Conservation (phyloP, 2,329 filamentous ascomycete species). For the Macrophomina tecta region DNA sequence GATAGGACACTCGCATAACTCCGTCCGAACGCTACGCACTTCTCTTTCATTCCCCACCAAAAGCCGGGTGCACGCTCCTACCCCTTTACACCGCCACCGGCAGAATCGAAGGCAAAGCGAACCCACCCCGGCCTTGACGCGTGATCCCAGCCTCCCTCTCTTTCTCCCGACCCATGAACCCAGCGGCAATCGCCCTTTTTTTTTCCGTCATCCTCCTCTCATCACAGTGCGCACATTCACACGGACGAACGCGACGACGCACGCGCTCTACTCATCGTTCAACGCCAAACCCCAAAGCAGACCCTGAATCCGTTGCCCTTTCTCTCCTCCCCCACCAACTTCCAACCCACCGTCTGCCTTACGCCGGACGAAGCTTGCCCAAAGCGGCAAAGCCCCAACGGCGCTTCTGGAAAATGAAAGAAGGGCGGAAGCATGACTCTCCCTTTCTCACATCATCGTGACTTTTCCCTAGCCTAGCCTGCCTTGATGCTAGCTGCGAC, state of each 20-base stretch:
- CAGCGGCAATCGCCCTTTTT: background rate
- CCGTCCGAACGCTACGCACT: background rate
- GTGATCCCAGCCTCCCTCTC: too few species aligned
- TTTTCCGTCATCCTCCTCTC: too few species aligned
- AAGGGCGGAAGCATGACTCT: background rate
- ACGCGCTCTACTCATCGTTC: background rate
- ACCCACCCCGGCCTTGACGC: background rate
- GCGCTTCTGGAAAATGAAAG: background rate
- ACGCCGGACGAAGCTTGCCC: background rate
- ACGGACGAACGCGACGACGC: too few species aligned
- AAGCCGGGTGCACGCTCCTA: background rate
- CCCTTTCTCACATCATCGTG: background rate
- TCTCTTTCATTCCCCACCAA: too few species aligned
- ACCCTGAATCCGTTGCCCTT: background rate
- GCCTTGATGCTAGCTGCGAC: too few species aligned
- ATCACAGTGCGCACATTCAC: too few species aligned
- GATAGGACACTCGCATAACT: background rate
- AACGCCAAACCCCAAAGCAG: background rate
- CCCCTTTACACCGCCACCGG: slow-evolving; percentile 5
- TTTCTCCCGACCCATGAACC: background rate
- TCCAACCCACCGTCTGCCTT: background rate
- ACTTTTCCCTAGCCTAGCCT: too few species aligned
- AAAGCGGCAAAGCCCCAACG: background rate
- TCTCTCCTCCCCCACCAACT: background rate
- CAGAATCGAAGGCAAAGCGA: background rate